A percentile compares a stretch with the other conserved stretches of the same genome.
phyloP scores from a whole-genome alignment of 495 filamentous ascomycete species.

The Penicillium malachiteum region DNA sequence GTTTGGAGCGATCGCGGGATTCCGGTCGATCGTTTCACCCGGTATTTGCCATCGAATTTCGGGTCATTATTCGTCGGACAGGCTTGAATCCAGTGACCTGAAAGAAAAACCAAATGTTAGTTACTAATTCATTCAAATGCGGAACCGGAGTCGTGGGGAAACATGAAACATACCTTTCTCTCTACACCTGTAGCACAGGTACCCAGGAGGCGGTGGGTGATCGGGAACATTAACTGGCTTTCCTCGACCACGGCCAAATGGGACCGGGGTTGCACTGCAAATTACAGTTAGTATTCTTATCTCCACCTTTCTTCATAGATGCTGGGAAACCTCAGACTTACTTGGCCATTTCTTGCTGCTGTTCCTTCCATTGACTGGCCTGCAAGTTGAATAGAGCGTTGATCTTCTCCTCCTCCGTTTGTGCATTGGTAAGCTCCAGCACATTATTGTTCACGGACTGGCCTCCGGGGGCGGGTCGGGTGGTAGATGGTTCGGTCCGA shows the following conservation, averaged over 20 bases:
- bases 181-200: conserved; percentile 96
- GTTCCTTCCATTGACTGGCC: conserved; percentile 80
- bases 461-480: conserved; percentile 41
- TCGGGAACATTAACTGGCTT: conserved; percentile 78
- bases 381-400: conserved; percentile 83
- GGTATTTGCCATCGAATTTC: conserved; percentile 84
- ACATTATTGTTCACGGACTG: conserved; percentile 53
- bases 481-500: conserved; percentile 64
- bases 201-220: conserved; percentile 86
- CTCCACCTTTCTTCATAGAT: background rate
- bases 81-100: conserved; percentile 93
- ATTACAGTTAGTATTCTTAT: conserved; percentile 34
- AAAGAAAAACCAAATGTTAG: background rate
- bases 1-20: conserved; percentile 92
- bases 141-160: background rate
- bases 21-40: conserved; percentile 92
- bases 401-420: conserved; percentile 89
- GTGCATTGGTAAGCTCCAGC: conserved; percentile 63
- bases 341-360: conserved; percentile 91
- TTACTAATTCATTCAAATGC: background rate
- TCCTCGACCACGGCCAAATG: conserved; percentile 53
- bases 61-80: conserved; percentile 98
- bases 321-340: conserved; percentile 42
- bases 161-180: conserved; percentile 66
- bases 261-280: conserved; percentile 63